phyloP scores from a whole-genome alignment of 106 monocot species.

The Vanilla planifolia region DNA sequence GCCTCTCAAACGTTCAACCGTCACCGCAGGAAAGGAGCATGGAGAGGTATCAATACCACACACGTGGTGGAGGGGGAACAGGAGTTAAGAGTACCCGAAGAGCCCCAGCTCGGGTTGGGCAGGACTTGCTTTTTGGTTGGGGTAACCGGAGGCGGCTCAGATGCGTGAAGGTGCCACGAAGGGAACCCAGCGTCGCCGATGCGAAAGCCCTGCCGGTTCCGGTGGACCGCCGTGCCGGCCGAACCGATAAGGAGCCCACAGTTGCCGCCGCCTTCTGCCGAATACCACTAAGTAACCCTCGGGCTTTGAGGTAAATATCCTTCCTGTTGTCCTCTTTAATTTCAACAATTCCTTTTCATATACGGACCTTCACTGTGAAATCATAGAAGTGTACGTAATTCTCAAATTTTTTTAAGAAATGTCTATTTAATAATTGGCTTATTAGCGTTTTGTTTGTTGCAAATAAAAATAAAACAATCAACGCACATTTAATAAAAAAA shows the following conservation, averaged over 20 bases:
- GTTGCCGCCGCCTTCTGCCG: neutral
- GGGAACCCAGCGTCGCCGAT: neutral
- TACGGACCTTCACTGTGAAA: too few relatives aligned
- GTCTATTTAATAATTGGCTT: too few relatives aligned
- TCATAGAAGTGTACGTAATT: too few relatives aligned
- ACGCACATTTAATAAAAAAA: too few relatives aligned
- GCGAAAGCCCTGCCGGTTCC: neutral
- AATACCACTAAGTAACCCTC: neutral
- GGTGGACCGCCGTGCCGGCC: neutral
- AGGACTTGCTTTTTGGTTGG: conserved; percentile 1
- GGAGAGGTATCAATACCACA: conserved; percentile 4
- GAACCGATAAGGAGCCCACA: neutral
- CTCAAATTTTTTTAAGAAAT: too few relatives aligned
- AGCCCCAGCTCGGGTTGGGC: neutral
- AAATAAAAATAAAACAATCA: too few relatives aligned
- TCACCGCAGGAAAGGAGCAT: neutral
- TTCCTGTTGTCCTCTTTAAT: neutral
- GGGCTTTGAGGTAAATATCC: neutral
- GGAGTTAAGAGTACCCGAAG: neutral
- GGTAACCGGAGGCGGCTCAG: neutral
- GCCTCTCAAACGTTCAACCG: neutral
- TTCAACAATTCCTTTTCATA: too few relatives aligned
- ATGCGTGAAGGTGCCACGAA: neutral
- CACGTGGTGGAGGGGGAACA: neutral
- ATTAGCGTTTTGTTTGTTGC: too few relatives aligned